These are phyloP conservation scores for Codiaeum variegatum DNA, from an alignment of 441 rosid species.

Conservation along the genomic window DNA sequence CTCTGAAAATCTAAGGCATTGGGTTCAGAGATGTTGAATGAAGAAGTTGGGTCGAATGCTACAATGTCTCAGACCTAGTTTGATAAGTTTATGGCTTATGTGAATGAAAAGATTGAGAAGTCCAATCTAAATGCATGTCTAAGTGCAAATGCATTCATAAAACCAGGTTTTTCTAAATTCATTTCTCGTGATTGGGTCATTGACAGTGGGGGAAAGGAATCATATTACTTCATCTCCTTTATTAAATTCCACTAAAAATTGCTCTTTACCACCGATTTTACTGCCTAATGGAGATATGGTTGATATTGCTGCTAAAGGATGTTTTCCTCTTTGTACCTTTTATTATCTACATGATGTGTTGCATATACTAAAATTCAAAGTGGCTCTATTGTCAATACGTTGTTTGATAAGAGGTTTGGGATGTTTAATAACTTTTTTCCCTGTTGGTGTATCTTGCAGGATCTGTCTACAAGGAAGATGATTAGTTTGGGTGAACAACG, in stretches of 20 bases:
- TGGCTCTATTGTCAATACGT: not conserved
- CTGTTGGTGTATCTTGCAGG: slow-evolving; percentile 12
- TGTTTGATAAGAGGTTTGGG: not conserved
- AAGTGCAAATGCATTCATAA: too few species aligned
- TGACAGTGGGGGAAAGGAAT: not conserved
- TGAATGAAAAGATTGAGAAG: too few species aligned
- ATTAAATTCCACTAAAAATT: too few species aligned
- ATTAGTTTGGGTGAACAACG: slow-evolving; percentile 7
- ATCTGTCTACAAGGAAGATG: slow-evolving; percentile 5
- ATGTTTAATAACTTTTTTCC: slow-evolving; percentile 12
- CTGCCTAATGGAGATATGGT: too few species aligned
- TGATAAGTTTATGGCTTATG: too few species aligned
- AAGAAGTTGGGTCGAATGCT: too few species aligned
- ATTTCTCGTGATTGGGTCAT: not conserved
- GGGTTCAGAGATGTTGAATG: too few species aligned
- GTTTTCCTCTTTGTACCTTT: not conserved
- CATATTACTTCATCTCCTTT: not conserved
- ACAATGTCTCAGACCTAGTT: too few species aligned
- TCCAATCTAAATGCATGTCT: too few species aligned
- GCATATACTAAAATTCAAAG: slow-evolving; percentile 5
- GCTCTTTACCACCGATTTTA: too few species aligned
- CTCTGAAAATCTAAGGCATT: too few species aligned
- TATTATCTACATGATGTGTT: not conserved
- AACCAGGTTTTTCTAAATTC: not conserved
- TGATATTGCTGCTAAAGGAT: too few species aligned